These are phyloP conservation scores for Hyaloscypha bicolor DNA, from an alignment of 495 filamentous ascomycete species.

Conservation along the genomic window DNA sequence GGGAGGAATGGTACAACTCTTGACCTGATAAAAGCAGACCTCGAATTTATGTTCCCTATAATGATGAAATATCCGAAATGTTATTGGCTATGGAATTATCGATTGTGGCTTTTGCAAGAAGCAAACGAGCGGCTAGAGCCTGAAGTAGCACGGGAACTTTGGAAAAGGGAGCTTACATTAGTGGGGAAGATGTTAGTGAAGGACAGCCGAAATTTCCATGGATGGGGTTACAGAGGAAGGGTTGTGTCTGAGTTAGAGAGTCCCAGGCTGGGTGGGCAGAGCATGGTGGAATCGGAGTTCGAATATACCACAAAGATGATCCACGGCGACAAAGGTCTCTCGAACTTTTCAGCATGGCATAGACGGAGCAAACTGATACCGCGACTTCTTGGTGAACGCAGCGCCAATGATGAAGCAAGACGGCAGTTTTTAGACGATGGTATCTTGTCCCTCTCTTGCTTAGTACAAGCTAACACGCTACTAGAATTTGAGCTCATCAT, in stretches of 20 bases:
- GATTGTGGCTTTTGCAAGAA: constrained; percentile 81
- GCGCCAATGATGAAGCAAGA: constrained; percentile 62
- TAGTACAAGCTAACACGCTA: background rate
- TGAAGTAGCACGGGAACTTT: constrained; percentile 60
- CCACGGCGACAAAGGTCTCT: constrained; percentile 61
- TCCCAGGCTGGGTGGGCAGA: constrained; percentile 47
- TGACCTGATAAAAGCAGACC: constrained; percentile 61
- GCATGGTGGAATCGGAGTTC: constrained; percentile 79
- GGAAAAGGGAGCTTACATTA: constrained; percentile 80
- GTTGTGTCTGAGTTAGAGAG: constrained; percentile 72
- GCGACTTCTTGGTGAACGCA: constrained; percentile 67
- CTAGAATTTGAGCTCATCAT: constrained; percentile 74
- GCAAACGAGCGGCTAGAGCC: constrained; percentile 62
- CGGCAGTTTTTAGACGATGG: constrained; percentile 72
- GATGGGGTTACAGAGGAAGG: constrained; percentile 87
- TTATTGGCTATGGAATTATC: constrained; percentile 99
- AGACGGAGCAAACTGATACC: constrained; percentile 82
- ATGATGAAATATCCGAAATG: constrained; percentile 89
- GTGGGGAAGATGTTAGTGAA: constrained; percentile 82
- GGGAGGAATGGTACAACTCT: constrained; percentile 59
- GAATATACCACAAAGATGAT: constrained; percentile 91
- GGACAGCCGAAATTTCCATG: constrained; percentile 94
- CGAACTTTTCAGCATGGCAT: constrained; percentile 98
- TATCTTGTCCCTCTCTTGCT: constrained; percentile 35
- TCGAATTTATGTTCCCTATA: constrained; percentile 80